Conservation (phyloP, 2,329 filamentous ascomycete species). For the Aspergillus persii region DNA sequence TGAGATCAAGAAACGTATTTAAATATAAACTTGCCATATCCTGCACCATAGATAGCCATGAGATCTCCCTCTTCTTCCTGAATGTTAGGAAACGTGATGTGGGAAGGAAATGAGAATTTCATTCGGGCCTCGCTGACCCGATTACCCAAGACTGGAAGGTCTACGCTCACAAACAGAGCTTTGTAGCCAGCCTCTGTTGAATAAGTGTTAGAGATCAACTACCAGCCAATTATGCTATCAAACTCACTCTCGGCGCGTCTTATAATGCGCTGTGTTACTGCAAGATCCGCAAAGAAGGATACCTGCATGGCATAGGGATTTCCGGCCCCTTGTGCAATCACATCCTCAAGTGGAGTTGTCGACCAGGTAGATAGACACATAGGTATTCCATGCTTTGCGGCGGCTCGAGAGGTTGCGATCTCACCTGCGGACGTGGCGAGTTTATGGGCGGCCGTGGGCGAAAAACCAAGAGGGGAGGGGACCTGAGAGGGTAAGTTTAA, state of each 20-base stretch:
- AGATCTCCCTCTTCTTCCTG: conserved; percentile 12
- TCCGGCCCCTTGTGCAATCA: conserved; percentile 37
- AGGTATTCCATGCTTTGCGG: not conserved
- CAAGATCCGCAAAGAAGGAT: conserved; percentile 48
- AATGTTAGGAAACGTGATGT: conserved; percentile 42
- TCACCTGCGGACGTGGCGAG: conserved; percentile 10
- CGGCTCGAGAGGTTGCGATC: conserved; percentile 3
- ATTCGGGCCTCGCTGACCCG: conserved; percentile 53
- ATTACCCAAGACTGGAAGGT: conserved; percentile 51
- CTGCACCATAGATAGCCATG: conserved; percentile 2
- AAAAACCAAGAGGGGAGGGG: conserved; percentile 4
- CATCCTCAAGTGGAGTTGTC: conserved; percentile 39
- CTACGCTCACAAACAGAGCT: conserved; percentile 54
- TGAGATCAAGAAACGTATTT: not conserved
- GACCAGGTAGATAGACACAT: conserved; percentile 10
- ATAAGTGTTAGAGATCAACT: not conserved
- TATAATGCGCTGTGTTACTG: conserved; percentile 37
- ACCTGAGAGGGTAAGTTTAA: not conserved
- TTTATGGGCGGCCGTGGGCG: conserved; percentile 6
- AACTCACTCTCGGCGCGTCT: conserved; percentile 38
- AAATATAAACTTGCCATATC: conserved; percentile 3
- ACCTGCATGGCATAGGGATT: conserved; percentile 53
- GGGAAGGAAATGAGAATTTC: conserved; percentile 46
- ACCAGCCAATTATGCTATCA: not conserved
- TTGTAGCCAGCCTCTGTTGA: conserved; percentile 45